A percentile compares a stretch with the other conserved stretches of the same genome.
Evolutionary conservation across 2,329 filamentous ascomycete species (phyloP).

Genomic region (Trichoderma sp.): DNA sequence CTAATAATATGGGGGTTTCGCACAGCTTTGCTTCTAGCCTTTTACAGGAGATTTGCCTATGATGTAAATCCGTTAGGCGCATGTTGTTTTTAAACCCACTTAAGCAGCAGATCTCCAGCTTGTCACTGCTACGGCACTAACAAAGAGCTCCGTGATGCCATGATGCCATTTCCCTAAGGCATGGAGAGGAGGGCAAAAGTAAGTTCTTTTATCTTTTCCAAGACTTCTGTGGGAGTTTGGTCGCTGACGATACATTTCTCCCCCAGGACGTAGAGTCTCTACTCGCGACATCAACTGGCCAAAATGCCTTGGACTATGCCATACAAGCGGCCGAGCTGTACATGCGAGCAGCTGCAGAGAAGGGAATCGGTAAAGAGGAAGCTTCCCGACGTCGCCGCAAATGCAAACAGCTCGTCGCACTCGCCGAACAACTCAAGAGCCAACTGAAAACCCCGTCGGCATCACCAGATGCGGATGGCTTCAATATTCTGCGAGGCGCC

Average conservation of each 20-base stretch:
- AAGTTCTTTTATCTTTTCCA: conserved; percentile 14
- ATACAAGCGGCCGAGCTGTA: conserved; percentile 78
- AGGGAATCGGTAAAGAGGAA: conserved; percentile 60
- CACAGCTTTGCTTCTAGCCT: background rate
- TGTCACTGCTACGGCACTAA: background rate
- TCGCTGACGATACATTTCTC: conserved; percentile 12
- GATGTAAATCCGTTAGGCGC: conserved; percentile 2
- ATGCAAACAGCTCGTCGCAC: conserved; percentile 65
- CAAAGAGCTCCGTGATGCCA: conserved; percentile 7
- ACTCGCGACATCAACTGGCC: conserved; percentile 34
- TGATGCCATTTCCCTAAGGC: conserved; percentile 20
- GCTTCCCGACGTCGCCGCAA: conserved; percentile 64
- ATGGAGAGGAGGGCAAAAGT: conserved; percentile 42
- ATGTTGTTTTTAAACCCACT: background rate
- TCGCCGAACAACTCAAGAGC: conserved; percentile 73
- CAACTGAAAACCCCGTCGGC: conserved; percentile 18
- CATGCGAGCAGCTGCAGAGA: conserved; percentile 65
- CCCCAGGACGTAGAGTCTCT: conserved; percentile 40
- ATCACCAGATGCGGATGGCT: background rate
- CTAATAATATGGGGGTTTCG: background rate
- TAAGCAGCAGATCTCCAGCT: background rate
- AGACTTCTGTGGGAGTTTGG: background rate
- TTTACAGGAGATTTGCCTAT: background rate
- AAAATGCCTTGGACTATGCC: conserved; percentile 68
- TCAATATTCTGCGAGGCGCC: conserved; percentile 63